phyloP scores from a whole-genome alignment of 1,284 basidiomycete genomes.

The Waitea zeae region DNA sequence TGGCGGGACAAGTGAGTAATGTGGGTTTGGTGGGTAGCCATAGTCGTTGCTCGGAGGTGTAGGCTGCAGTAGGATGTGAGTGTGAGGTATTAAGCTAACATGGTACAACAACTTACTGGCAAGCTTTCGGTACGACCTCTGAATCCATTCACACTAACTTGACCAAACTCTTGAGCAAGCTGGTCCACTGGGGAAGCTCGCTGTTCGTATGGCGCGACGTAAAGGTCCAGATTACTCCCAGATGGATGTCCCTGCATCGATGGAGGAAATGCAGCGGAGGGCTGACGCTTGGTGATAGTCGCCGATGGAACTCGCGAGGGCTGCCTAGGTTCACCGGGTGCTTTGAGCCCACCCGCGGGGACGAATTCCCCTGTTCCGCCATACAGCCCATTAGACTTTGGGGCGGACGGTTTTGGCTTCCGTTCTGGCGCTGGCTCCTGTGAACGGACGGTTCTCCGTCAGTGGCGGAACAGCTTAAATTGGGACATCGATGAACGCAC shows the following conservation, averaged over 20 bases:
- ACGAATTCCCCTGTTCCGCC: slow-evolving; percentile 62
- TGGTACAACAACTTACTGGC: no score
- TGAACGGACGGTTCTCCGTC: no score
- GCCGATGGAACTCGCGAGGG: not conserved
- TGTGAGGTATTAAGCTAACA: no score
- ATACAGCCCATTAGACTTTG: slow-evolving; percentile 35
- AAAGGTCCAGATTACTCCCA: slow-evolving; percentile 60
- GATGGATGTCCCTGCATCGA: no score
- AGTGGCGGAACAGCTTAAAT: slow-evolving; percentile 2
- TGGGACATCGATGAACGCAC: slow-evolving; percentile 51
- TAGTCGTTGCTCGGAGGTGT: no score
- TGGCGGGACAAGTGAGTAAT: no score
- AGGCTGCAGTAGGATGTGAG: no score
- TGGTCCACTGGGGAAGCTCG: slow-evolving; percentile 26
- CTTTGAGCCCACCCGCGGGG: slow-evolving; percentile 37
- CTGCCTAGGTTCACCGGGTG: not conserved
- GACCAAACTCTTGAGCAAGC: slow-evolving; percentile 43
- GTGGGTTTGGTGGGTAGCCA: no score
- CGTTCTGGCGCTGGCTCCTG: slow-evolving; percentile 63
- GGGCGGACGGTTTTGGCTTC: slow-evolving; percentile 32
- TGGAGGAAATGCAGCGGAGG: slow-evolving; percentile 37
- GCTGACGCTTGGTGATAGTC: slow-evolving; percentile 30
- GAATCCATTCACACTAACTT: no score
- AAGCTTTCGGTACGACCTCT: no score
- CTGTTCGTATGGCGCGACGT: slow-evolving; percentile 49